Base-by-base conservation (phyloP, 1,284 basidiomycete genomes). In the Apiotrichum brassicae region DNA sequence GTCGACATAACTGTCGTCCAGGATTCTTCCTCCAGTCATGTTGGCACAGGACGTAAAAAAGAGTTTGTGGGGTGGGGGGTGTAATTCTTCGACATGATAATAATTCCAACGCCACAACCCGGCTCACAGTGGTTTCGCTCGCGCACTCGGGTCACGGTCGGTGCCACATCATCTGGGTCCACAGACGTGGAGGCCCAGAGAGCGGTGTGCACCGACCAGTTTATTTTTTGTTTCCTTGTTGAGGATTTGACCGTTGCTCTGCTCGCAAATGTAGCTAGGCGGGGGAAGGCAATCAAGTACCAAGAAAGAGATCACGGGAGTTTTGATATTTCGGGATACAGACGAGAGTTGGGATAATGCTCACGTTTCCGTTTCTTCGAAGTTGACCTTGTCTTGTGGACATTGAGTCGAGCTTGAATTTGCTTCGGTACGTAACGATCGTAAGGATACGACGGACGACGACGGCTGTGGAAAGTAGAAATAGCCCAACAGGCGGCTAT, bases 31-130 rank as follows among this genome's bases (percentile, higher is more conserved):
- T 30, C 33, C 18, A 24, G 12, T 39, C 20, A 18, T 36, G 35
- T 16, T 23, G 38, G 37, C 37, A 16, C 11, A 16, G n/a, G n/a
- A n/a, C n/a, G n/a, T n/a, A n/a, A n/a, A n/a, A n/a, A n/a, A n/a
- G n/a, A n/a, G n/a, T n/a, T n/a, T 30, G 28, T 18, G 13, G 6
- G 23, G 32, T 14, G 20, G 33, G 33, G 30, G 33, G 18, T 41
- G 16, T 37, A 23, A 23, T 35, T n/a, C n/a, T n/a, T n/a, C n/a
- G n/a, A n/a, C 7, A n/a, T 25, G 44, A 19, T 45, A 4, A 28
- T 12, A 43, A 51, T 51, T 37, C 58, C 58, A 34, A 59, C 58
- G 58, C 58, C 58, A 59, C 58, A 50, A 57, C 54, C 55, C 48
- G 35, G 53, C 58, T 59, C 55, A 32, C 54, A 53, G 32, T 33